A percentile compares a stretch with the other conserved stretches of the same genome.
Evolutionary conservation across 2,329 filamentous ascomycete genomes (phyloP).

Genomic region (Colletotrichum graminicola): DNA sequence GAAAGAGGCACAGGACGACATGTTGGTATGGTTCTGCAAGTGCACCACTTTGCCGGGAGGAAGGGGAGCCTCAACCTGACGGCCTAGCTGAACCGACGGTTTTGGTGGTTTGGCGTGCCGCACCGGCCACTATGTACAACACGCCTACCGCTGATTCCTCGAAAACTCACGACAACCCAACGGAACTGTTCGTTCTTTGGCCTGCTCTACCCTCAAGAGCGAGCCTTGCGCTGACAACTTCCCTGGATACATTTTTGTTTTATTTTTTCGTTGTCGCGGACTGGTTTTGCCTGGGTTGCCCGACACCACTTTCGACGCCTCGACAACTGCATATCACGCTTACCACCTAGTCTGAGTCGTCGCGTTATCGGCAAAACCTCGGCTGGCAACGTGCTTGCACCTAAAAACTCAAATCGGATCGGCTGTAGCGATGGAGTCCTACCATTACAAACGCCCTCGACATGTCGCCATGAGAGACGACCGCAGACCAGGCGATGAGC

Average conservation of each 20-base stretch:
- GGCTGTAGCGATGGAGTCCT: slow-evolving; percentile 38
- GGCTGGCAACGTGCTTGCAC: slow-evolving; percentile 37
- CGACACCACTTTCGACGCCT: slow-evolving; percentile 16
- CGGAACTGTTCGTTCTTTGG: slow-evolving; percentile 7
- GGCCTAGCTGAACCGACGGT: slow-evolving; percentile 15
- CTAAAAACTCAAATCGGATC: slow-evolving; percentile 44
- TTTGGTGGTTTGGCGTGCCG: slow-evolving; percentile 19
- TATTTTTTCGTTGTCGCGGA: not conserved
- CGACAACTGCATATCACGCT: slow-evolving; percentile 39
- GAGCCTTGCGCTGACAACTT: slow-evolving; percentile 12
- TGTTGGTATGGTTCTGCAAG: slow-evolving; percentile 35
- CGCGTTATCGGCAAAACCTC: slow-evolving; percentile 43
- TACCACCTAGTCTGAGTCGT: slow-evolving; percentile 17
- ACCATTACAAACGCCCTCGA: slow-evolving; percentile 45
- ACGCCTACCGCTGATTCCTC: slow-evolving; percentile 15
- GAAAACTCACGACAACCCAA: not conserved
- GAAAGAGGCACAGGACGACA: slow-evolving; percentile 3
- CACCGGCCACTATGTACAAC: slow-evolving; percentile 7
- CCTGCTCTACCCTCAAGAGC: slow-evolving; percentile 2
- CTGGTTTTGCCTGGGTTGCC: slow-evolving; percentile 16
- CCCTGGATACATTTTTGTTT: not conserved
- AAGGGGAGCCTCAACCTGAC: slow-evolving; percentile 5
- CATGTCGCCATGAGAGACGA: slow-evolving; percentile 58
- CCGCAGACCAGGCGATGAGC: slow-evolving; percentile 55
- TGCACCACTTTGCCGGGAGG: slow-evolving; percentile 25